Percentiles rank a stretch among this genome's conserved stretches.
phyloP scores from a whole-genome alignment of 2,329 filamentous ascomycete genomes.

The Neodidymelliopsis sp. region DNA sequence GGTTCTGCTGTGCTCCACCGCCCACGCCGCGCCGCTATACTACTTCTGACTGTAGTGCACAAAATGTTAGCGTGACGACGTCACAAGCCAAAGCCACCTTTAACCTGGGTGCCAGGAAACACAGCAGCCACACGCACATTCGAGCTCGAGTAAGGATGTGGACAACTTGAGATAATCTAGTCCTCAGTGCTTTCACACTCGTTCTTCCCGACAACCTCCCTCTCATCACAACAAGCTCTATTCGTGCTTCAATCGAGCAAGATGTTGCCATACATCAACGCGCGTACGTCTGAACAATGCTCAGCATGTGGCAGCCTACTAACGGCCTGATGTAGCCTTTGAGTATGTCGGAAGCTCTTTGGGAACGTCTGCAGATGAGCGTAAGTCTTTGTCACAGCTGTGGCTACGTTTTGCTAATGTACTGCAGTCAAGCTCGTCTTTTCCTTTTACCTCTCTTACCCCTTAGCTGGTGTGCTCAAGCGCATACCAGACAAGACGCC shows the following conservation, averaged over 20 bases:
- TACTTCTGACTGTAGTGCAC: not conserved
- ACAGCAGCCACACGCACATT: slow-evolving; percentile 11
- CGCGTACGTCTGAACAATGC: slow-evolving; percentile 56
- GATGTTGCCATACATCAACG: slow-evolving; percentile 72
- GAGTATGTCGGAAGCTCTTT: slow-evolving; percentile 63
- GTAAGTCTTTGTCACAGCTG: slow-evolving; percentile 51
- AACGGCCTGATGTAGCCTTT: slow-evolving; percentile 60
- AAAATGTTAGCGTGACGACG: slow-evolving; percentile 25
- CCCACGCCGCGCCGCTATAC: slow-evolving; percentile 1
- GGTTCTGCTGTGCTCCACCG: slow-evolving; percentile 13
- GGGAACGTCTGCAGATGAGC: slow-evolving; percentile 70
- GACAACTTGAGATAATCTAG: slow-evolving; percentile 21
- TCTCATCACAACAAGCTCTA: not conserved
- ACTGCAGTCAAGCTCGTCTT: slow-evolving; percentile 88
- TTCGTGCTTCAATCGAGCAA: slow-evolving; percentile 9
- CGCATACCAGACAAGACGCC: slow-evolving; percentile 86
- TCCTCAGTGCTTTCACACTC: not conserved
- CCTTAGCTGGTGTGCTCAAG: slow-evolving; percentile 86
- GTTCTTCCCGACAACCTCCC: not conserved
- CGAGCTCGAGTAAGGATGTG: slow-evolving; percentile 22
- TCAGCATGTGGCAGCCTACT: slow-evolving; percentile 7
- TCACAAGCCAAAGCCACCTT: slow-evolving; percentile 22
- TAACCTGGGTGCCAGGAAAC: slow-evolving; percentile 14
- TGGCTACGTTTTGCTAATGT: slow-evolving; percentile 21
- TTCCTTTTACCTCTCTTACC: slow-evolving; percentile 91